Evolutionary conservation across 1,284 basidiomycete genomes (phyloP), one percentile per base, ranked within the genome.

Genomic region (Irpex lacteus): DNA sequence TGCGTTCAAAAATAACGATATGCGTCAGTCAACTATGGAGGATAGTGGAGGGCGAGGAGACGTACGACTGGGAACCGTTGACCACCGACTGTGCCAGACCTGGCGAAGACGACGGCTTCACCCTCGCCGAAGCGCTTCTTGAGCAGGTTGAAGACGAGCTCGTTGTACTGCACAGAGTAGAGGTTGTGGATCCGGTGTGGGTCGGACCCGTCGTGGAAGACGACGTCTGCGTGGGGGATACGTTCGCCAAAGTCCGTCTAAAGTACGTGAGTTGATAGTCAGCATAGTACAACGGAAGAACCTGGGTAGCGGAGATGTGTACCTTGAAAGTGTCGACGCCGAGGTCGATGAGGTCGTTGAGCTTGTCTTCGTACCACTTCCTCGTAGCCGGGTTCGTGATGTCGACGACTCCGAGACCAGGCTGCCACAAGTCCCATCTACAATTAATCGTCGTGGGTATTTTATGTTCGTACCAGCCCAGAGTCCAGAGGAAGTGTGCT

Each of bases 321-420:
- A 86, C 87, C 81, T 90, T 90, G 78, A 90, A 88, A 37, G 82
- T 80, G 71, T 91, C 90, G 18, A 92, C 86, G 2, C 89, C 90
- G 38, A 90, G 79, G 68, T 90, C 87, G 57, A 92, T 77, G 15
- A 92, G 80, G 2, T 80, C 81, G 19, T 77, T 74, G 11, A 92
- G 78, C 69, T 90, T 88, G 62, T 75, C 78, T 26, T 74, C 76
- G 71, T 89, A 92, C 90, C 90, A 92, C 67, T 85, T 79, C 57
- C 83, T 76, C 5, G 90, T 89, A 6, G 75, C 82, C 4, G 89
- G 88, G 73, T 91, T 91, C n/a, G 89, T 91, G 63, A 89, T 79
- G 71, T 91, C 90, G 56, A 91, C 80, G 54, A 91, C 76, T 8
- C 87, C 89, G 64, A 91, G 78, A 34, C 89, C 82, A 6, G 89